Evolutionary conservation across 2,329 filamentous ascomycete species (phyloP).

Genomic region (Fusarium sp.): DNA sequence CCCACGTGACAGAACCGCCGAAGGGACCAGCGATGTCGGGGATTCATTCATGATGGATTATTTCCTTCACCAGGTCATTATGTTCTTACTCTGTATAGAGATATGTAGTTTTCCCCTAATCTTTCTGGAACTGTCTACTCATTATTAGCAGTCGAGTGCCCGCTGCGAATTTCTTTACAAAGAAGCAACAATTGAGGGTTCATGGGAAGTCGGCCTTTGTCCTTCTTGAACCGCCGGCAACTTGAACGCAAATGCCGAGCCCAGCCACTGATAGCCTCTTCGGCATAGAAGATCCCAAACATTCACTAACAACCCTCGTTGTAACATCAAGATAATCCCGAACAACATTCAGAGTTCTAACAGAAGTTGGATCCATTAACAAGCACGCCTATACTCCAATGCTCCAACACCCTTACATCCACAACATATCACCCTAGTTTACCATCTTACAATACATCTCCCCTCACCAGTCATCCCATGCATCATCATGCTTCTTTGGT

Average conservation of each 20-base stretch:
- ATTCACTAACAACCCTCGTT: conserved; percentile 20
- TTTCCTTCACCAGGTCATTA: not conserved
- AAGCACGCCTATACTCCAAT: conserved; percentile 51
- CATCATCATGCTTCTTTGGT: conserved; percentile 66
- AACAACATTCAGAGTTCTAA: conserved; percentile 20
- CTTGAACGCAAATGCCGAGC: conserved; percentile 36
- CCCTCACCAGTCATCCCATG: conserved; percentile 75
- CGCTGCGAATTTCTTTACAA: not conserved
- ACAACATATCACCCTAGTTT: conserved; percentile 25
- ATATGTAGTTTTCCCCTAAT: not conserved
- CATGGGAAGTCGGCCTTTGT: conserved; percentile 5
- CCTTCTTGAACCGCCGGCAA: conserved; percentile 29
- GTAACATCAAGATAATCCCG: conserved; percentile 23
- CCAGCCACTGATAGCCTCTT: conserved; percentile 32
- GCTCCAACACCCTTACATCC: conserved; percentile 47
- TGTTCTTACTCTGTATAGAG: not conserved
- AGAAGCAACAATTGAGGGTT: not conserved
- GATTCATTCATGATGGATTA: not conserved
- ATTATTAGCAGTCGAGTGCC: not conserved
- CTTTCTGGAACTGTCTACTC: not conserved
- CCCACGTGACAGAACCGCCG: conserved; percentile 55
- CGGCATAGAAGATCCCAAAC: conserved; percentile 2
- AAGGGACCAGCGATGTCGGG: conserved; percentile 40
- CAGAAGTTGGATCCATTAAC: conserved; percentile 38
- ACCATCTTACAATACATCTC: conserved; percentile 13